Evolutionary conservation across 169 alveolate genomes (phyloP), one percentile per base, ranked within the genome.

Genomic region (Condylostoma magnum): DNA sequence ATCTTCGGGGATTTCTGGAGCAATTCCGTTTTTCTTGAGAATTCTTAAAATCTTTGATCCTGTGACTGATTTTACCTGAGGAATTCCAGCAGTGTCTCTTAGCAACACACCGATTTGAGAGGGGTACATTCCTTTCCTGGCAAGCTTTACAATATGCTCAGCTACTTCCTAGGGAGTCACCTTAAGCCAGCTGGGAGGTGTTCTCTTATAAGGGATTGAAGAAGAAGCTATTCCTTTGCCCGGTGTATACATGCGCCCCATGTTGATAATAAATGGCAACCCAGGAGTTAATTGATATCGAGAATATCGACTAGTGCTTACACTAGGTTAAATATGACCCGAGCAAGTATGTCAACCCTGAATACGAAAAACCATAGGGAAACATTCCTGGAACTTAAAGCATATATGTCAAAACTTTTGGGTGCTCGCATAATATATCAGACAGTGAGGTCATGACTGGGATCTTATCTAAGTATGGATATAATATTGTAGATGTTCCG

Each of bases 391-490:
- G 48, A 10, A 41, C 48, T 10, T 15, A 41, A 41, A 41, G 20
- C 10, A 41, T 41, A 10, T 41, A 10, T 41, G 48, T 41, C 10
- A 95, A 95, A 80, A 94, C 98, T n/a, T 96, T 95, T 77, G 99
- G 99, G n/a, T 98, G 99, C 76, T 91, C 98, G 2, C 99, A 98
- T 83, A 98, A 98, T 81, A 90, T 93, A 44, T 91, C 98, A 8
- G 99, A 98, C 79, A 86, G 98, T 0, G 99, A 98, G 77, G 95
- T 93, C 84, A 95, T 96, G 99, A 90, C 82, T 86, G 97, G 95
- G 1, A 87, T 92, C 25, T 80, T 97, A 36, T 53, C 90, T 15
- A 95, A 94, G 48, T 95, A 95, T 67, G 99, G 99, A 3, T 97
- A 93, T 81, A 80, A 88, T 25, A 84, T 98, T 25, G 98, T 94